These are phyloP conservation scores for Pythium diclinum DNA, from an alignment of 352 stramenopile genomes.

Conservation along the genomic window DNA sequence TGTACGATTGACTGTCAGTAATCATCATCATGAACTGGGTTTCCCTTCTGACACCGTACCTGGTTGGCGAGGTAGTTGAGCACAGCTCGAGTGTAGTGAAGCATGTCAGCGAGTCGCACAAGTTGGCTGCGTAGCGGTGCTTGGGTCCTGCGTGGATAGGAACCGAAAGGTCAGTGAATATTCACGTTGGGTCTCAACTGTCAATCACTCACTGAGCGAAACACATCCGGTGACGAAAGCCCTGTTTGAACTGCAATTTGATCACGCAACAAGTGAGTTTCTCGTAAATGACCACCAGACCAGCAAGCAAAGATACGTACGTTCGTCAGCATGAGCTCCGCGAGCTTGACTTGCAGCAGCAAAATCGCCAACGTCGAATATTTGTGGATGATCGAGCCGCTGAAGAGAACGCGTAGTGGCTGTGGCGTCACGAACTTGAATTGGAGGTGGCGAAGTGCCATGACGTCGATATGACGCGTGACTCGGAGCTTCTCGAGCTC, in stretches of 20 bases:
- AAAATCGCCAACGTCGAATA: constrained; percentile 58
- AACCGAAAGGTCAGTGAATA: background rate
- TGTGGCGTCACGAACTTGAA: constrained; percentile 51
- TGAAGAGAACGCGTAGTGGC: constrained; percentile 63
- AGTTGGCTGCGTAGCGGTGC: constrained; percentile 39
- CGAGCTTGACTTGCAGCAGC: constrained; percentile 62
- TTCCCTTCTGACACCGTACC: constrained; percentile 24
- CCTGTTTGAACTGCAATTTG: constrained; percentile 51
- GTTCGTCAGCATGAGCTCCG: constrained; percentile 55
- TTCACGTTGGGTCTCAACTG: background rate
- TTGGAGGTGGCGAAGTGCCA: constrained; percentile 51
- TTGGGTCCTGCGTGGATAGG: constrained; percentile 58
- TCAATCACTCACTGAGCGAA: constrained; percentile 41
- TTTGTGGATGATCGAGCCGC: constrained; percentile 49
- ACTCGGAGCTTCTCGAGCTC: constrained; percentile 37
- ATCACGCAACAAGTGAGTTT: background rate
- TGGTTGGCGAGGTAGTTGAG: constrained; percentile 68
- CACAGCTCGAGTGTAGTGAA: constrained; percentile 71
- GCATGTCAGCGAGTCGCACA: constrained; percentile 62
- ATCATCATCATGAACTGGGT: background rate
- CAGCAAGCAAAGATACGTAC: constrained; percentile 21
- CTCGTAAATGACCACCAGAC: background rate
- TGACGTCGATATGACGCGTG: constrained; percentile 45
- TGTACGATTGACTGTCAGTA: constrained; percentile 2
- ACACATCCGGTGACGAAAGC: constrained; percentile 46